phyloP scores from a whole-genome alignment of 371 early-diverging fungal genomes.

The Rozella allomycis region DNA sequence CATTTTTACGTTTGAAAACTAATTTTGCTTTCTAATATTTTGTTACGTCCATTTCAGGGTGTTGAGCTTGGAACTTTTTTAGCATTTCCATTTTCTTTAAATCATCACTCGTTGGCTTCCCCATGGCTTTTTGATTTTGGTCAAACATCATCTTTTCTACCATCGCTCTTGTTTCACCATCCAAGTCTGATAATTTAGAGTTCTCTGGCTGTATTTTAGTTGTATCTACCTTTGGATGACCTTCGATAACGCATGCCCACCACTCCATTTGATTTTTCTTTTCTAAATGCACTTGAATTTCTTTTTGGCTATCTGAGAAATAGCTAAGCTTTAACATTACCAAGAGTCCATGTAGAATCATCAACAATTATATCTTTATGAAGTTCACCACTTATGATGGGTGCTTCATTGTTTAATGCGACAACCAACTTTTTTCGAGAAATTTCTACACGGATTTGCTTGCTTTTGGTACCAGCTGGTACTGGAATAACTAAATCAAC shows the following conservation, averaged over 20 bases:
- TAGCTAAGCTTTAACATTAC: too few relatives aligned
- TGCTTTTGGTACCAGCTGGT: conserved; percentile 45
- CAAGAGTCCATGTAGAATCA: background rate
- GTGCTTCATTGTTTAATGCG: conserved; percentile 46
- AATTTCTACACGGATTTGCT: conserved; percentile 42
- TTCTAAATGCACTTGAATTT: background rate
- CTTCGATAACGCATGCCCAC: conserved; percentile 71
- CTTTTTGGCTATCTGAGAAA: too few relatives aligned
- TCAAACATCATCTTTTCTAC: conserved; percentile 61
- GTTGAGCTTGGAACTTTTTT: conserved; percentile 40
- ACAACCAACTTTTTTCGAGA: conserved; percentile 41
- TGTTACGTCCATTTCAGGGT: conserved; percentile 31
- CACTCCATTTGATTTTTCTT: conserved; percentile 43
- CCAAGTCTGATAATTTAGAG: conserved; percentile 60
- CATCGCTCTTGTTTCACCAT: conserved; percentile 73
- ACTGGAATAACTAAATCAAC: conserved; percentile 54
- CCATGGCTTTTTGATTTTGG: conserved; percentile 64
- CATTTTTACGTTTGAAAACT: too few relatives aligned
- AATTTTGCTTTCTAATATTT: too few relatives aligned
- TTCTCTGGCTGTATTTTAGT: conserved; percentile 74
- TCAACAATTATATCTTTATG: background rate
- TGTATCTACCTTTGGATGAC: conserved; percentile 66
- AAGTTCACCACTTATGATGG: conserved; percentile 39
- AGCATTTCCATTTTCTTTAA: conserved; percentile 50
- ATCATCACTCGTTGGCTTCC: conserved; percentile 59